phyloP scores from a whole-genome alignment of 2,329 filamentous ascomycete species.

The Paecilomyces sp. region DNA sequence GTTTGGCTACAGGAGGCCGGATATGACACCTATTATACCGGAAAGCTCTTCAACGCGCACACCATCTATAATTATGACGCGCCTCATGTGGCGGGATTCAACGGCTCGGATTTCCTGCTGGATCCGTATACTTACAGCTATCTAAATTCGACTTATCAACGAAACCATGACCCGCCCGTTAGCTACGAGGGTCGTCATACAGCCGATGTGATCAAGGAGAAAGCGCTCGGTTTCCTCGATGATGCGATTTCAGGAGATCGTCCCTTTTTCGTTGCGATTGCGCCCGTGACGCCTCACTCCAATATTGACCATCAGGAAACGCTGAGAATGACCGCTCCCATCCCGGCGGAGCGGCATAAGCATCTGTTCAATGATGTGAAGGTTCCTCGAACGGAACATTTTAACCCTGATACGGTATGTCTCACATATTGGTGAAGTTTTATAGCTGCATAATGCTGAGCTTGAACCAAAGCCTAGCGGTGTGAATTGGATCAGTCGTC shows the following conservation, averaged over 20 bases:
- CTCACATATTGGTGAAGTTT: neutral
- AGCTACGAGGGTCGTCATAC: constrained; percentile 50
- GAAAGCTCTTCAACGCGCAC: constrained; percentile 51
- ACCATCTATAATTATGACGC: constrained; percentile 42
- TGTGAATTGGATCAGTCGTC: constrained; percentile 39
- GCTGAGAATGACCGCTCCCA: constrained; percentile 41
- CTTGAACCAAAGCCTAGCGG: constrained; percentile 27
- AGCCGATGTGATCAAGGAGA: constrained; percentile 53
- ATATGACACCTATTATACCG: constrained; percentile 49
- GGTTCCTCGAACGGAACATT: constrained; percentile 57
- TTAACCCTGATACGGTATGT: constrained; percentile 55
- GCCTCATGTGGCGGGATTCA: constrained; percentile 30
- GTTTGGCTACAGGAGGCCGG: constrained; percentile 46
- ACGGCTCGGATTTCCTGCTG: constrained; percentile 37
- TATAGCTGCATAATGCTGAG: neutral
- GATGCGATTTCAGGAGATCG: constrained; percentile 48
- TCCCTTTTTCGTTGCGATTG: constrained; percentile 62
- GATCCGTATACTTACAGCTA: constrained; percentile 56
- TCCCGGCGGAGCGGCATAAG: constrained; percentile 54
- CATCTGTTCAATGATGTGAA: constrained; percentile 54
- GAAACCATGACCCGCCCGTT: constrained; percentile 50
- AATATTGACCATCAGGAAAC: constrained; percentile 36
- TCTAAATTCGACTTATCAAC: constrained; percentile 57
- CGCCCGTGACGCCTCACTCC: constrained; percentile 61
- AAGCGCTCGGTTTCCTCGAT: constrained; percentile 54